Evolutionary conservation across 2,329 filamentous ascomycete species (phyloP), one percentile per base, ranked within the genome.

Genomic region (Didymella pomorum): DNA sequence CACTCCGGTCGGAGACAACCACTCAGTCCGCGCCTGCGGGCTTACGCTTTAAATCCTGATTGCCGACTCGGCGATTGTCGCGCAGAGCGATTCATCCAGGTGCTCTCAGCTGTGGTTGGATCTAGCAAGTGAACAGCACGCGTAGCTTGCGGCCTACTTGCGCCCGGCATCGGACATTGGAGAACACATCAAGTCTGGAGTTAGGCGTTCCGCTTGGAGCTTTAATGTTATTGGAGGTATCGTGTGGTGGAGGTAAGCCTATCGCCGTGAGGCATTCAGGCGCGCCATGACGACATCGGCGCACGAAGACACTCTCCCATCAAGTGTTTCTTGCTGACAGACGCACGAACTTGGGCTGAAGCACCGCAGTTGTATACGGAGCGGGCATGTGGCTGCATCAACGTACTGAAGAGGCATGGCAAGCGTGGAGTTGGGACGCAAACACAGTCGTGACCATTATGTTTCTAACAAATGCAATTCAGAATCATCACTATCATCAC

Each of bases 221-320:
- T 21, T 1, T 12, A 21, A 14, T n/a, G 21, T 14, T 10, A 37
- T 37, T 37, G 29, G 31, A 37, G 8, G 45, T 6, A 14, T 9
- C 2, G 20, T 23, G 25, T 43, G 4, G 25, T 50, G 48, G 48
- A 51, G 23, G 48, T 51, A 42, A 23, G 20, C 18, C 16, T 43
- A 43, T 51, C 37, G 25, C 37, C 37, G 48, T 11, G 16, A 14
- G 21, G 7, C 20, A 14, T 37, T 41, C 23, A 49, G 46, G 46
- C 46, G 46, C 20, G 28, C 39, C 20, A 44, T 52, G 28, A 52
- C 39, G 41, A 33, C 39, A 52, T 35, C 25, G 39, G 6, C 7
- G 16, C 9, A 26, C 2, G n/a, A 25, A 26, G 4, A 1, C 8
- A 6, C 10, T 16, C 4, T 23, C 20, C 20, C 18, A 43, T 33